Conservation (phyloP, 352 stramenopile species). For the Pythium volutum region DNA sequence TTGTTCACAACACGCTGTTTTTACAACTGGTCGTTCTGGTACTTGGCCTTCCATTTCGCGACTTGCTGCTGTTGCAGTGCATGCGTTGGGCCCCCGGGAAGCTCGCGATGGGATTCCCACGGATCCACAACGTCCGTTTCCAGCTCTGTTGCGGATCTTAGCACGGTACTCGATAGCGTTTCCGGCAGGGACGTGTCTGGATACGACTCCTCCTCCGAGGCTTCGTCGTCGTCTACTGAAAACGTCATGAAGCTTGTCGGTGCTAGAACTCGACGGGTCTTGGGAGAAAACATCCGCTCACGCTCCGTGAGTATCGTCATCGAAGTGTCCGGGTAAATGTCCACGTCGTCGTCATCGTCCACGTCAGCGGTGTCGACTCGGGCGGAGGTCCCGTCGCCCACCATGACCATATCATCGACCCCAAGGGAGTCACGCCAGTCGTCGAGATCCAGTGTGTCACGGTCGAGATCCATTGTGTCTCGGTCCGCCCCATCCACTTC, state of each 20-base stretch:
- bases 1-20: too few relatives aligned
- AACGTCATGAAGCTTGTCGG: not conserved
- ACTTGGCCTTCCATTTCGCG: slow-evolving; percentile 28
- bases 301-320: not conserved
- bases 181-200: not conserved
- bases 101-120: slow-evolving; percentile 5
- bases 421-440: not conserved
- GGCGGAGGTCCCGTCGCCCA: not conserved
- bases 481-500: not conserved
- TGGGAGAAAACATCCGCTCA: slow-evolving; percentile 11
- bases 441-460: not conserved
- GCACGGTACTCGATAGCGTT: too few relatives aligned
- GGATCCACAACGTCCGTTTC: slow-evolving; percentile 12
- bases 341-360: slow-evolving; percentile 3
- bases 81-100: slow-evolving; percentile 4
- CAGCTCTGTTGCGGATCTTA: not conserved
- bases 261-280: not conserved
- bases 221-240: not conserved
- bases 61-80: slow-evolving; percentile 9
- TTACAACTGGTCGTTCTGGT: too few relatives aligned
- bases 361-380: not conserved
- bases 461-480: not conserved
- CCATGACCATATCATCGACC: not conserved
- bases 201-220: not conserved
- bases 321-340: slow-evolving; percentile 10